Evolutionary conservation across 148 eudicot genomes (phyloP), one percentile per base, ranked within the genome.

Genomic region (Vaccinium darrowii): DNA sequence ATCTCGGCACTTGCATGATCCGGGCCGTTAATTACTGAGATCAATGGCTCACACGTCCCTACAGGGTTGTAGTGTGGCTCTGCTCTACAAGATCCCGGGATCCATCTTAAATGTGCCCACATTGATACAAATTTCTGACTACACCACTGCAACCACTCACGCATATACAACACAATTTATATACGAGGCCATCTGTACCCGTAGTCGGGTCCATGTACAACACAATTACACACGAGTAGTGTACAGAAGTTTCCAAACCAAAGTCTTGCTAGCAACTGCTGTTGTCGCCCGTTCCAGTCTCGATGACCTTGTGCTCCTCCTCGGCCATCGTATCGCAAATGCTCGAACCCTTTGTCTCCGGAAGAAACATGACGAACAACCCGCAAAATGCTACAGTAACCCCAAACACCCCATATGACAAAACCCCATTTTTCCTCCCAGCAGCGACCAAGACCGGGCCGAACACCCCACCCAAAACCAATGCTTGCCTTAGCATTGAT

Each of bases 381-480:
- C 92, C 93, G 58, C 93, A 90, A 5, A 83, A 78, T 7, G 69
- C 86, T 14, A 91, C 91, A 56, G 88, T 82, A 47, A 91, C 50
- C 81, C 96, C 96, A 51, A 93, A 92, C 86, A 92, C 94, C 21
- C 92, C 92, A 23, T 91, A 93, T 0, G 92, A 88, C 19, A 91
- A 23, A 3, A 87, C 81, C 63, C 89, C 89, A 21, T 81, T 89
- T 7, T 82, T 81, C 2, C 89, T 62, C 21, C 92, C 96, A 0
- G 88, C 91, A 0, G 92, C 96, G n/a, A 90, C 92, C 86, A 93
- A 53, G 18, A 92, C 79, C 0, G 98, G 97, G 79, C 92, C 86
- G 8, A 92, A 84, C 0, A 81, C 89, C 0, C 94, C 94, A 0
- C 98, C 95, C 39, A 92, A 83, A 73, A 92, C 91, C 11, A 95